Evolutionary conservation across 163 green algal species (phyloP), one percentile per base, ranked within the genome.

Genomic region (Scenedesmus sp.): DNA sequence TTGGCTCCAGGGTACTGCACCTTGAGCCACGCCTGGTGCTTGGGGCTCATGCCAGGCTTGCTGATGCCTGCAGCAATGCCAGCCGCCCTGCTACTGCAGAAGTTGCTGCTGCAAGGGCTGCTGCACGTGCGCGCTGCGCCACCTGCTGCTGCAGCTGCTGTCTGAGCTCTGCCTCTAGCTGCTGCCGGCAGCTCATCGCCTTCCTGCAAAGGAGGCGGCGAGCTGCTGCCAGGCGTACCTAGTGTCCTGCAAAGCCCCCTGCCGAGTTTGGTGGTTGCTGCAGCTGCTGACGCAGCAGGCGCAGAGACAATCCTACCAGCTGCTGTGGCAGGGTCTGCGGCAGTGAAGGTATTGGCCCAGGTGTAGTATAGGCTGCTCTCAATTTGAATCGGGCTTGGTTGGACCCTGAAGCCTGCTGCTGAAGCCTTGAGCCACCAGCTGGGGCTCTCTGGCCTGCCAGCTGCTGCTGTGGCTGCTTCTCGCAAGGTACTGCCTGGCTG

Each of bases 301-400:
- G 86, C 54, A 56, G 86, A 84, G 8, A 67, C 18, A 1, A 76
- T 9, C 62, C 85, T 81, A 64, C 62, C 26, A 56, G 57, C 66
- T 70, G 66, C 82, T 73, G 56, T 23, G 52, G 83, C 83, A 46
- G 81, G 52, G 16, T 59, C 81, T 88, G 57, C 83, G 56, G 83
- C n/a, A 18, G 23, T 74, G 83, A 79, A 79, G 23, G 70, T 79
- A 23, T 7, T 79, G 46, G 87, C 87, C 87, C 87, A 91, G 26
- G 59, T 5, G 9, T n/a, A 13, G 34, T 91, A 91, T 59, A 91
- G 55, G 59, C 76, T 91, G 87, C 74, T 81, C 54, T 86, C 87
- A 26, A 64, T 54, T 57, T 86, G 26, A 26, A 91, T 18, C 13
- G 87, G 56, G 1, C 56, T 76, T 57, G 74, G 74, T 18, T 87